Conservation (phyloP, 768 basidiomycete species). For the Hysterangium stoloniferum region DNA sequence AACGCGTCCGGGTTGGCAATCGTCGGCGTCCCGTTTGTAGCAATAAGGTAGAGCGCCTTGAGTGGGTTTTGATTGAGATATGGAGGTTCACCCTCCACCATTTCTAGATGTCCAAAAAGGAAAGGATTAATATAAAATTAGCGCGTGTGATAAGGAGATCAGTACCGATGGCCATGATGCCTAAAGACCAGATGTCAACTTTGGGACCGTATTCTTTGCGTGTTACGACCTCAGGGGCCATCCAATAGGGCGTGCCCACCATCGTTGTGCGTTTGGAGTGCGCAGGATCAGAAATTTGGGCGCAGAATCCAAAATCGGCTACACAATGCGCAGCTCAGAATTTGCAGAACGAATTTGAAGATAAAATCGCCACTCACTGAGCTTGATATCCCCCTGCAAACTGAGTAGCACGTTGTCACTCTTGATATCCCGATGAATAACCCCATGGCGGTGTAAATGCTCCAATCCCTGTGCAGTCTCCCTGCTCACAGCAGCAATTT, state of each 20-base stretch:
- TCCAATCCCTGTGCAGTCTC: constrained; percentile 91
- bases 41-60: constrained; percentile 95
- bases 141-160: constrained; percentile 18
- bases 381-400: constrained; percentile 92
- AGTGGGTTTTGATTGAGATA: constrained; percentile 95
- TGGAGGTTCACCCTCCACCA: constrained; percentile 97
- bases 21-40: constrained; percentile 94
- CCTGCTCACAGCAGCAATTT: constrained; percentile 93
- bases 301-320: constrained; percentile 99
- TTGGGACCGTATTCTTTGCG: constrained; percentile 97
- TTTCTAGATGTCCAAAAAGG: constrained; percentile 49
- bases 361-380: constrained; percentile 77
- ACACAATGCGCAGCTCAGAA: constrained; percentile 14
- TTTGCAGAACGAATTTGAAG: not conserved
- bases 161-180: constrained; percentile 94
- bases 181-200: constrained; percentile 96
- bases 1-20: constrained; percentile 85
- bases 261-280: constrained; percentile 93
- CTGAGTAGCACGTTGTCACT: constrained; percentile 93
- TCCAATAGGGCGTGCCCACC: constrained; percentile 99
- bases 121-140: not conserved
- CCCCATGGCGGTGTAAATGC: constrained; percentile 91
- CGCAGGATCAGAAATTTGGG: constrained; percentile 86
- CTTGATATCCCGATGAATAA: constrained; percentile 99
- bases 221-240: constrained; percentile 97